phyloP scores from a whole-genome alignment of 2,329 filamentous ascomycete genomes.

The Emmonsiellopsis sp. region DNA sequence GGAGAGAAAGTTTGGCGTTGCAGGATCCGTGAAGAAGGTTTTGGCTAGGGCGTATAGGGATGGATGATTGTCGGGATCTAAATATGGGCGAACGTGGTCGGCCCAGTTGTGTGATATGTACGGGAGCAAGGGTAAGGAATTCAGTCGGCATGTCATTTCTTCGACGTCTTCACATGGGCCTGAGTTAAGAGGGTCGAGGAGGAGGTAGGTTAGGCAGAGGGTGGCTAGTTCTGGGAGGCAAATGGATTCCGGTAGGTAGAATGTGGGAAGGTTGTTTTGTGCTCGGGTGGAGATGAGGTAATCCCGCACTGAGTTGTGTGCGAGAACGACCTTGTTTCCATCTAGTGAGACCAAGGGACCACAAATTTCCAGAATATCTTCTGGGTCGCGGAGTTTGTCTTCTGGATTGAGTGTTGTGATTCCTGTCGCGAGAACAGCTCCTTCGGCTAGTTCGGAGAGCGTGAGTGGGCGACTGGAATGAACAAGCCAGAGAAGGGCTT shows the following conservation, averaged over 20 bases:
- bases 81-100: neutral
- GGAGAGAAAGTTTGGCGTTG: neutral
- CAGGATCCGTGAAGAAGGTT: neutral
- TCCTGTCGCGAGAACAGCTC: neutral
- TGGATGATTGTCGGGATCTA: neutral
- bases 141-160: neutral
- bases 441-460: conserved; percentile 1
- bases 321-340: neutral
- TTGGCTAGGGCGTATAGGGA: neutral
- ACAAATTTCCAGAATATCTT: conserved; percentile 2
- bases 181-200: neutral
- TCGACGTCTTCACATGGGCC: neutral
- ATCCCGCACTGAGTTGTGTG: conserved; percentile 4
- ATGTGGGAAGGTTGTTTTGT: neutral
- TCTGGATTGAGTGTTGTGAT: neutral
- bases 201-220: conserved; percentile 3
- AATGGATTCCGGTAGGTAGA: neutral
- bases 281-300: conserved; percentile 1
- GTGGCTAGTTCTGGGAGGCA: conserved; percentile 3
- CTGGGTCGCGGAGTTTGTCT: conserved; percentile 1
- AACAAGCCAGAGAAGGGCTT: conserved; percentile 4
- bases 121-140: neutral
- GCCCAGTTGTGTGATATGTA: conserved; percentile 5
- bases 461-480: conserved; percentile 1
- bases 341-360: neutral